Evolutionary conservation across 352 stramenopile species (phyloP), one percentile per base, ranked within the genome.

Genomic region (Globisporangium parvum): DNA sequence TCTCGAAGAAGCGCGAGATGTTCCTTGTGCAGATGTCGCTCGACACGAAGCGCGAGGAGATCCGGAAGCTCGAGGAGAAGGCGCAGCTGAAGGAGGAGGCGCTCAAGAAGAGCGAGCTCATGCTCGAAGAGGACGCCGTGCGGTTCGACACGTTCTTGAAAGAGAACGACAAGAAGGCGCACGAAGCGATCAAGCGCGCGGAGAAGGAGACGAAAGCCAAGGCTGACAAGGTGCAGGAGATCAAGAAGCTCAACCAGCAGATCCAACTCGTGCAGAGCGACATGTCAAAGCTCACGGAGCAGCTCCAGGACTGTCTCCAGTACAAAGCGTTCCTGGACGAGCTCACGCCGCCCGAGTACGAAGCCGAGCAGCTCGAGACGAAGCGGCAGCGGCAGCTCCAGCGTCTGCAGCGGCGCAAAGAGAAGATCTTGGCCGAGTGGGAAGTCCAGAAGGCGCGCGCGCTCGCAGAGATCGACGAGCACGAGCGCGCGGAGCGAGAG

Each of bases 81-180:
- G 93, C 93, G 18, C 83, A 96, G 63, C 71, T 97, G 18, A 98
- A 98, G 50, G 93, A 98, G 53, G 89, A 98, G 59, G 94, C 90
- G 4, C 73, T 98, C 18, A 95, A 96, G 62, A 97, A 98, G 65
- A 96, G 85, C 50, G 93, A 98, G 65, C 65, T 97, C 28, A 98
- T 98, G 92, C 77, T 98, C 0, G 95, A 98, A 70, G 89, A 98
- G 66, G 94, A 98, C 55, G 91, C 93, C 6, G 89, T 98, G 46
- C 80, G 90, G 18, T 98, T 98, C 53, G 95, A 98, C 62, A 96
- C 91, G 18, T 98, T 98, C 40, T 61, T 98, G n/a, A 98, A 98
- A 59, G 94, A 98, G 59, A 98, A 98, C 62, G 94, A 98, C 78
- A 96, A 95, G 62, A 97, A 98, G 61, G 91, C 94, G n/a, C 89